phyloP scores from a whole-genome alignment of 2,329 filamentous ascomycete genomes.

The Didymella sp. region DNA sequence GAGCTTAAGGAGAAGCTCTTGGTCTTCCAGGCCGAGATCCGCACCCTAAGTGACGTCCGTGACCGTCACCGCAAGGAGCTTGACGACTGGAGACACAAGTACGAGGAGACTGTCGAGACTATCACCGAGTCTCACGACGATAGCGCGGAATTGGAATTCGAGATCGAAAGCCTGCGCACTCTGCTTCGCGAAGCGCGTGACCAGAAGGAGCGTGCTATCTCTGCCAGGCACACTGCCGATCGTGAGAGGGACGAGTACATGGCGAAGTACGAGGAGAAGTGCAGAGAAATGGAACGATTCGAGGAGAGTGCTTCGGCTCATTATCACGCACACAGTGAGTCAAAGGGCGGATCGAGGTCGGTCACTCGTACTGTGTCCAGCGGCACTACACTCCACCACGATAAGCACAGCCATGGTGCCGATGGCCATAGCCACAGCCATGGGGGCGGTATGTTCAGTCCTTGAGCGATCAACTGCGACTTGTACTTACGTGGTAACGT shows the following conservation, averaged over 20 bases:
- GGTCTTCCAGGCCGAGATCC: constrained; percentile 32
- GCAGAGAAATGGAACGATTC: constrained; percentile 33
- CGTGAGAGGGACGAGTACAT: constrained; percentile 34
- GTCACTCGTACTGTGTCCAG: constrained; percentile 23
- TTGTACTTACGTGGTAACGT: constrained; percentile 15
- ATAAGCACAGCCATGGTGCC: constrained; percentile 11
- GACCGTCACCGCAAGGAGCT: constrained; percentile 31
- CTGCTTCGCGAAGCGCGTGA: constrained; percentile 34
- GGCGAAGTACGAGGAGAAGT: constrained; percentile 36
- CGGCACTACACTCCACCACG: constrained; percentile 30
- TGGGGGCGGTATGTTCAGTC: constrained; percentile 18
- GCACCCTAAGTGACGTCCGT: constrained; percentile 26
- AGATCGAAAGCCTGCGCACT: constrained; percentile 30
- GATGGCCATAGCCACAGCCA: constrained; percentile 8
- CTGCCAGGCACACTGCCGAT: constrained; percentile 31
- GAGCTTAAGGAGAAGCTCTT: constrained; percentile 26
- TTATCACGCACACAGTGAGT: constrained; percentile 22
- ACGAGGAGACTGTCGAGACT: constrained; percentile 33
- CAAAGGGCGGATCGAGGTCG: constrained; percentile 14
- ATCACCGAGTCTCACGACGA: constrained; percentile 31
- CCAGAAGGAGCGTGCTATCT: constrained; percentile 35
- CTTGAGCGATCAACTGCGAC: neutral
- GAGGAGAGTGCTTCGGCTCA: constrained; percentile 27
- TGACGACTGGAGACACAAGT: constrained; percentile 34
- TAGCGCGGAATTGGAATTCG: constrained; percentile 33